A percentile compares a stretch with the other conserved stretches of the same genome.
Evolutionary conservation across 441 rosid species (phyloP).

Genomic region (Gossypium davidsonii): DNA sequence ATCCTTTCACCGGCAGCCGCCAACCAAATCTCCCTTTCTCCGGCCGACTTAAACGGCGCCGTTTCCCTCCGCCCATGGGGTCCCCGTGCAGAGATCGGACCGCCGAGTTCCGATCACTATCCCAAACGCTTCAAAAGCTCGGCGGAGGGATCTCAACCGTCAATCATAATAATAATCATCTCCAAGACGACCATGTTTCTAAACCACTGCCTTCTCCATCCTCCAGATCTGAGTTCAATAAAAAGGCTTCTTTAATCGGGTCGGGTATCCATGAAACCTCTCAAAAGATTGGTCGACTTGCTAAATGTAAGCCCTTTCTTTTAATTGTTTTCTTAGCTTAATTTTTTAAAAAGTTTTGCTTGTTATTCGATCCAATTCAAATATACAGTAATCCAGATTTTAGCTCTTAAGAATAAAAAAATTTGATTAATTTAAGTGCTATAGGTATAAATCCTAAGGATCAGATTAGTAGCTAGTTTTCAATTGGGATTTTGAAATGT

Average conservation of each 20-base stretch:
- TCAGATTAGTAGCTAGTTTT: slow-evolving; percentile 11
- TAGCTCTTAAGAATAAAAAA: neutral
- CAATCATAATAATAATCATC: slow-evolving; percentile 21
- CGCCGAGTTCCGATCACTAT: slow-evolving; percentile 70
- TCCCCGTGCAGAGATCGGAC: slow-evolving; percentile 69
- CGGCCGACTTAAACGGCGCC: neutral
- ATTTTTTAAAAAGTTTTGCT: neutral
- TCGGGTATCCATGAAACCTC: slow-evolving; percentile 67
- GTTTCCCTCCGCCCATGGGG: slow-evolving; percentile 32
- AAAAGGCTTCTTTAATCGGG: slow-evolving; percentile 64
- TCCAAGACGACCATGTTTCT: slow-evolving; percentile 17
- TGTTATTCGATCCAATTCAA: neutral
- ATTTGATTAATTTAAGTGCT: neutral
- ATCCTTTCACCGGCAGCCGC: neutral
- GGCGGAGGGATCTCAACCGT: slow-evolving; percentile 47
- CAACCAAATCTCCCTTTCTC: neutral
- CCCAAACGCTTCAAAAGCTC: slow-evolving; percentile 55
- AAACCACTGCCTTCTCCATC: slow-evolving; percentile 32
- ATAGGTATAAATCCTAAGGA: neutral
- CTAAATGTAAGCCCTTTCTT: slow-evolving; percentile 41
- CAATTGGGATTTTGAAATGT: neutral
- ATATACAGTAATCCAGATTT: neutral
- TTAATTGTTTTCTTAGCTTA: neutral
- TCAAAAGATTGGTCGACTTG: slow-evolving; percentile 61
- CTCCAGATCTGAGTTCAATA: slow-evolving; percentile 75